Percentiles rank a stretch among this genome's conserved stretches.
phyloP scores from a whole-genome alignment of 331 rosid species.

The Stylosanthes scabra region DNA sequence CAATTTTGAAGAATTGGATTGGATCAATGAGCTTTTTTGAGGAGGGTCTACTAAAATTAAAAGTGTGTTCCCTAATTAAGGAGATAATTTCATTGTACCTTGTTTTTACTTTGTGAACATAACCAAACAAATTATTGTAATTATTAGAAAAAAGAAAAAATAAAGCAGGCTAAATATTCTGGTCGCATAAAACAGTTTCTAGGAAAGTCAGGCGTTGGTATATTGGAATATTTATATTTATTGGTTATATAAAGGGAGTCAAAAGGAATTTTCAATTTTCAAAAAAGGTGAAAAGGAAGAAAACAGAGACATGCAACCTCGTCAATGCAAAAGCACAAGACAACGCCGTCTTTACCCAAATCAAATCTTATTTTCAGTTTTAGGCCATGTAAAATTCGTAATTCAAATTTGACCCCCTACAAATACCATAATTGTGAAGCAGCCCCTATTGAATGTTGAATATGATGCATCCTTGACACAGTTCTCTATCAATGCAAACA shows the following conservation, averaged over 20 bases:
- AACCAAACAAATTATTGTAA: too few species aligned
- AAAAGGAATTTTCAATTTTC: conserved; percentile 34
- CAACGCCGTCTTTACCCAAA: conserved; percentile 34
- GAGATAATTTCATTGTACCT: too few species aligned
- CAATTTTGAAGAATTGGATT: too few species aligned
- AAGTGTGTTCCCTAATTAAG: too few species aligned
- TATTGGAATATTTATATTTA: background rate
- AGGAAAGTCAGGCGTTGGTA: background rate
- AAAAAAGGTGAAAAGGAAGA: conserved; percentile 33
- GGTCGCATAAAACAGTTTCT: background rate
- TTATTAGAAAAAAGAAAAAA: too few species aligned
- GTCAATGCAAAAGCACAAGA: conserved; percentile 26
- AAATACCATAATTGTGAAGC: background rate
- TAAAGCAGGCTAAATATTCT: background rate
- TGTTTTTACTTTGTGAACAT: too few species aligned
- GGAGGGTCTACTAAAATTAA: too few species aligned
- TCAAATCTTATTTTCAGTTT: background rate
- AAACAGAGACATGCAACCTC: conserved; percentile 17
- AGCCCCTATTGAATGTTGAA: background rate
- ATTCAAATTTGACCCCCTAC: conserved; percentile 9
- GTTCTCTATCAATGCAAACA: background rate
- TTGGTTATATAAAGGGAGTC: conserved; percentile 4
- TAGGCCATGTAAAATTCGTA: background rate
- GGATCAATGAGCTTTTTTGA: too few species aligned
- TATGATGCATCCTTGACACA: background rate